Evolutionary conservation across 768 basidiomycete genomes (phyloP).

Genomic region (Pholiota conissans): DNA sequence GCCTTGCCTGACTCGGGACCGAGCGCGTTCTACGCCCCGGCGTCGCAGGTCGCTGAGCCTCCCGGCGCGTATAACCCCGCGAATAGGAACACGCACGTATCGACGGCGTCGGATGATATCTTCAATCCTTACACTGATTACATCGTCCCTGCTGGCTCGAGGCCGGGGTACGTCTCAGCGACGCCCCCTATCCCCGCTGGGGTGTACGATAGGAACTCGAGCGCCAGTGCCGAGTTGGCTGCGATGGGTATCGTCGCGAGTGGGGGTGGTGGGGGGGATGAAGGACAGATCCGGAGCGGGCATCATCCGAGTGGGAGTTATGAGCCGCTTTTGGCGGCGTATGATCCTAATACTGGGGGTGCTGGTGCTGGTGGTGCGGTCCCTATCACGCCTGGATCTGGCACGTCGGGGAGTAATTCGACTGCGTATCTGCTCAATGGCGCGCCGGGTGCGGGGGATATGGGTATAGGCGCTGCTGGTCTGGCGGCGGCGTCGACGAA

Average conservation of each 20-base stretch:
- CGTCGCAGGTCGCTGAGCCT: conserved; percentile 23
- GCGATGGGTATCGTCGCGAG: conserved; percentile 13
- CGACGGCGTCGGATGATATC: conserved; percentile 19
- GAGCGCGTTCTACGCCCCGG: conserved; percentile 44
- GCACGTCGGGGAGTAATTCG: not conserved
- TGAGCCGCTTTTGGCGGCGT: conserved; percentile 24
- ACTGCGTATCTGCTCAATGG: not conserved
- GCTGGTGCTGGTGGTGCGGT: not conserved
- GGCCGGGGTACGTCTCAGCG: conserved; percentile 46
- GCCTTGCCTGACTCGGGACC: not conserved
- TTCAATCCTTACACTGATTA: conserved; percentile 60
- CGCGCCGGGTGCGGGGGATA: not conserved
- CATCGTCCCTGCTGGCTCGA: conserved; percentile 26
- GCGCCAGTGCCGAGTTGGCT: conserved; percentile 29
- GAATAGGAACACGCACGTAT: conserved; percentile 35
- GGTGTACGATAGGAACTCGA: conserved; percentile 7
- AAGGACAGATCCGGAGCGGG: conserved; percentile 21
- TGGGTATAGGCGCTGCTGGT: not conserved
- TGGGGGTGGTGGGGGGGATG: not conserved
- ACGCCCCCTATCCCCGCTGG: conserved; percentile 27
- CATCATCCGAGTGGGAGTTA: conserved; percentile 28
- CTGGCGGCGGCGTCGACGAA: not conserved
- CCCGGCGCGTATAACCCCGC: conserved; percentile 17
- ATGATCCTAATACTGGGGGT: conserved; percentile 8
- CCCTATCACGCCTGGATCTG: not conserved